A percentile compares a stretch with the other conserved stretches of the same genome.
phyloP scores from a whole-genome alignment of 495 filamentous ascomycete species.

The Entonaema liquescens region DNA sequence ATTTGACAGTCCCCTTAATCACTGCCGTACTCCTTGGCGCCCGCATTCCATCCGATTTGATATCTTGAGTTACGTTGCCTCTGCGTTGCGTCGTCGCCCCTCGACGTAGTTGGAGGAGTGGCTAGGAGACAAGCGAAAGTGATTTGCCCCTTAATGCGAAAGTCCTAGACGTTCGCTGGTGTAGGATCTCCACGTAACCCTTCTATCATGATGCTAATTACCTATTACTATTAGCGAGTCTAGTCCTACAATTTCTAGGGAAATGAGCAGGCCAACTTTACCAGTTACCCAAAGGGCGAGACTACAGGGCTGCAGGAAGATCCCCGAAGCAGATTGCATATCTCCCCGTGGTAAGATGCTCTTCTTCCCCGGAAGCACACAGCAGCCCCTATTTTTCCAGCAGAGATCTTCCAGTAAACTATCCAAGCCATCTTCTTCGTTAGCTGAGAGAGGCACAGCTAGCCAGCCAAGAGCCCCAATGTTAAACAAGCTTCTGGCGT shows the following conservation, averaged over 20 bases:
- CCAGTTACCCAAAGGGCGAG: not conserved
- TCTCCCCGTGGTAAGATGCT: not conserved
- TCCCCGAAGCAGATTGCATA: not conserved
- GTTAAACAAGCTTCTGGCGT: not conserved
- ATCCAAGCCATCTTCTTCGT: not conserved
- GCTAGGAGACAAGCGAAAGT: not conserved
- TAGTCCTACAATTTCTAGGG: not conserved
- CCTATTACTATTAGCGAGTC: not conserved
- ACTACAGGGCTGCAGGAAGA: not conserved
- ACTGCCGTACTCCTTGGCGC: not conserved
- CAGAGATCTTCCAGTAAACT: not conserved
- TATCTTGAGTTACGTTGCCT: not conserved
- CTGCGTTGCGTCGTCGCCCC: not conserved
- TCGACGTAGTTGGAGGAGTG: not conserved
- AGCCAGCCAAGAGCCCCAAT: not conserved
- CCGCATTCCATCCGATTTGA: conserved; percentile 14
- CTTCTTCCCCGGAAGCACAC: not conserved
- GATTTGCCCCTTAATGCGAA: not conserved
- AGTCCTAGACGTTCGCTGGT: not conserved
- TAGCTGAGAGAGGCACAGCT: not conserved
- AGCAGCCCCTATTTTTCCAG: not conserved
- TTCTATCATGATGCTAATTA: not conserved
- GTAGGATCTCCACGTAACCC: not conserved
- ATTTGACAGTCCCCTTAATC: not conserved
- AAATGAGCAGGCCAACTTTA: not conserved